Conservation (phyloP, 169 alveolate genomes). For the Plasmodium fragile region DNA sequence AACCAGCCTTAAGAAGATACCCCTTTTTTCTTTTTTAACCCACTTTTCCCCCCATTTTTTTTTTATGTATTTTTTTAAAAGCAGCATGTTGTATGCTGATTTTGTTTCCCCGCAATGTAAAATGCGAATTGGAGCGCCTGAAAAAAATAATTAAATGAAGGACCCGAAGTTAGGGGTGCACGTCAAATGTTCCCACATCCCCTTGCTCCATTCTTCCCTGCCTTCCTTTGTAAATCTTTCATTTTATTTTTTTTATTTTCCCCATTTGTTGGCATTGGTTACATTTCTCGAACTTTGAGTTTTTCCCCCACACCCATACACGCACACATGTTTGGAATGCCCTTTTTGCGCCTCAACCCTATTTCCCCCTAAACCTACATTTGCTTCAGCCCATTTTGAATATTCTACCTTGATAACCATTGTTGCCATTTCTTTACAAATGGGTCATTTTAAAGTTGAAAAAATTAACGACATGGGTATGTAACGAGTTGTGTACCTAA, state of each 20-base stretch:
- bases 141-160: neutral
- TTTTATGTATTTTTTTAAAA: slow-evolving; percentile 3
- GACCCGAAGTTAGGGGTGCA: neutral
- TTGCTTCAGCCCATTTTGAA: slow-evolving; percentile 11
- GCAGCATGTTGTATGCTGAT: neutral
- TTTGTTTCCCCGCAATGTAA: neutral
- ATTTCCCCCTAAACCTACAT: neutral
- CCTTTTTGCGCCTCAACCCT: neutral
- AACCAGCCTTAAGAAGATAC: neutral
- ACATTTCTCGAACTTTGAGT: neutral
- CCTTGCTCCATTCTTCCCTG: neutral
- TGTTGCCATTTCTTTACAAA: neutral
- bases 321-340: slow-evolving; percentile 1
- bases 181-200: neutral
- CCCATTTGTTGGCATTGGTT: neutral
- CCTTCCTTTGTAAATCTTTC: neutral
- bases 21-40: slow-evolving; percentile 5
- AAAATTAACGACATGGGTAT: neutral
- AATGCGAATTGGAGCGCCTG: neutral
- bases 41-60: neutral
- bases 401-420: neutral
- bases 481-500: neutral
- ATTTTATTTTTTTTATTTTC: neutral
- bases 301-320: too few species aligned
- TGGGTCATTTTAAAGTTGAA: neutral